Base-by-base conservation (phyloP, 805 yeast species). In the Cyberlindnera petersonii region DNA sequence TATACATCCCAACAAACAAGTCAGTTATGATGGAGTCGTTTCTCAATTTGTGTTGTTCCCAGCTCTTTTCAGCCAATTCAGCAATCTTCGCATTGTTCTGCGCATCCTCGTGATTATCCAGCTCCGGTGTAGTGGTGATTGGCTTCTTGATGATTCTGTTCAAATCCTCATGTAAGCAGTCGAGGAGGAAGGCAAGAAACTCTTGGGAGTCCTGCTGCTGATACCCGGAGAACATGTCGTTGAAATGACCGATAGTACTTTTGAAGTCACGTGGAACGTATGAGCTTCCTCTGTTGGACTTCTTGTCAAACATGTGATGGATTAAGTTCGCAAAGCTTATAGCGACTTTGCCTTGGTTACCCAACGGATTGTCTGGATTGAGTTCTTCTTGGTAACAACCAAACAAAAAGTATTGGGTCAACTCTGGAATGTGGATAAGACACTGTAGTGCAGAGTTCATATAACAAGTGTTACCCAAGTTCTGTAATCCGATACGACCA, bases 361-460 rank as follows among this genome's bases (percentile, higher is more conserved):
- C 98, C 39, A 93, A 71, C 0, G 97, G 96, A 58, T 91, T 93
- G 15, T 70, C 66, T 4, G 61, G 49, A 55, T 93, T 93, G 34
- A 91, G 62, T 52, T 91, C 98, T 3, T 60, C 58, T 47, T 72
- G 68, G 56, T 67, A 84, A 13, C 74, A 65, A 39, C 75, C 74
- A 52, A 72, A 75, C 26, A 81, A 62, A 52, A 91, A 93, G 56
- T 87, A 91, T 29, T 77, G 71, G 9, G 81, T 75, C 19, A 93
- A 61, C 58, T 87, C 96, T 1, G 95, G 95, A 10, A 89, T 72
- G 55, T 91, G 98, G 0, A 77, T 73, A 29, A 91, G 64, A 54
- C 97, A 91, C 56, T 93, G 98, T 31, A 91, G 63, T 0, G 96
- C 96, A 9, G 95, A 85, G 59, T 87, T 88, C 97, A 89, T 88